Evolutionary conservation across 257 asterid genomes (phyloP), one percentile per base, ranked within the genome.

Genomic region (Solanum bulbocastanum): DNA sequence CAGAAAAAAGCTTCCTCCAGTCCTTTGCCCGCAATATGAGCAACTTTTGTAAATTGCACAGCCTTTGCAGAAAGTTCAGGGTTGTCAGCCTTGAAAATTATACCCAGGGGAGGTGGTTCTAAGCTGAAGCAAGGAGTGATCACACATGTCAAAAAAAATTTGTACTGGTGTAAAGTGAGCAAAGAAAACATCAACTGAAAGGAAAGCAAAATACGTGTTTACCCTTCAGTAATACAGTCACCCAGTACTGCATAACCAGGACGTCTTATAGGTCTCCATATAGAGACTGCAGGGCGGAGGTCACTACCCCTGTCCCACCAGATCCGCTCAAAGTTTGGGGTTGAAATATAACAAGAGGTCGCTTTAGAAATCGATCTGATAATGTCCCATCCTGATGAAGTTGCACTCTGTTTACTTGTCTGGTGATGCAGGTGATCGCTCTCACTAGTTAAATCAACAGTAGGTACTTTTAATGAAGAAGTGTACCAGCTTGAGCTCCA

Each of bases 231-330:
- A 81, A 97, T 93, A 94, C 98, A 96, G 92, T 97, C 99, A 87
- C 99, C 98, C 89, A 96, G 91, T 46, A 94, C 90, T 86, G 98
- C 93, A 92, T 96, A 95, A 88, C 98, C 98, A 89, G 92, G 93
- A 84, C 95, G 98, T 81, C 94, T 91, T 90, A 96, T 52, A 88
- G 99, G 99, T 90, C 99, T 94, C 99, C 99, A 97, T 90, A 97
- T 93, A 74, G 99, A 97, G 93, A 96, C 97, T 49, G 99, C 94
- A 85, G 90, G 94, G 83, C 98, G 98, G 93, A 94, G 90, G 85
- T 97, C 99, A 90, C 96, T 93, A 88, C 99, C 99, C 90, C 94
- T 92, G 91, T 96, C 99, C 99, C 99, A 97, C 99, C 98, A 96
- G 88, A 97, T 94, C 88, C 99, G 91, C 93, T 96, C 98, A 88